Conservation (phyloP, 352 stramenopile species). For the Pythium aphanidermatum region DNA sequence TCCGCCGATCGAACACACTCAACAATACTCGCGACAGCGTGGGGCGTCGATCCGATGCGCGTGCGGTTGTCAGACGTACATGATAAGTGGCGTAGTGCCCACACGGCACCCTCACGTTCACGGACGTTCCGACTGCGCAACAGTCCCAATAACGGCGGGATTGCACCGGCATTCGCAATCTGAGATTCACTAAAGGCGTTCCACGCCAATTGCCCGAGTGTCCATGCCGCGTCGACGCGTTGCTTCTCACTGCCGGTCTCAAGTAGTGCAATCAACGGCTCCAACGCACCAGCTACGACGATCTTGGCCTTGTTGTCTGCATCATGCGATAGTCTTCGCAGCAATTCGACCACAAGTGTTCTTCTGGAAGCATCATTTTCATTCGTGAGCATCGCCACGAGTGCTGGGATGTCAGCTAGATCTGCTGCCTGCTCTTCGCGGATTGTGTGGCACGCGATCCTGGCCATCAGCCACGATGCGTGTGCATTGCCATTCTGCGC, state of each 20-base stretch:
- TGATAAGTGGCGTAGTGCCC: slow-evolving; percentile 14
- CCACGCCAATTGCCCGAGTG: slow-evolving; percentile 14
- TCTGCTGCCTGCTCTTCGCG: background rate
- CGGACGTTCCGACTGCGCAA: slow-evolving; percentile 12
- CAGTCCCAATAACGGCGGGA: slow-evolving; percentile 7
- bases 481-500: slow-evolving; percentile 1
- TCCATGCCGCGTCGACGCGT: slow-evolving; percentile 17
- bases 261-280: slow-evolving; percentile 11
- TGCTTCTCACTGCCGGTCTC: slow-evolving; percentile 1
- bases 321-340: slow-evolving; percentile 9
- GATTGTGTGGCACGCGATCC: slow-evolving; percentile 12
- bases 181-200: slow-evolving; percentile 18
- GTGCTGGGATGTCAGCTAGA: slow-evolving; percentile 11
- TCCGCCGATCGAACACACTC: slow-evolving; percentile 3
- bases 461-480: slow-evolving; percentile 11
- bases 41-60: background rate
- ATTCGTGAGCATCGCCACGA: slow-evolving; percentile 4
- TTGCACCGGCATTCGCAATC: slow-evolving; percentile 15
- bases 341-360: slow-evolving; percentile 1
- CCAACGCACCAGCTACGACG: slow-evolving; percentile 13
- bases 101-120: slow-evolving; percentile 13
- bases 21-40: background rate
- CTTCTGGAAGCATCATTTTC: background rate
- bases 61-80: slow-evolving; percentile 11
- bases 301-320: slow-evolving; percentile 16